Conservation (phyloP, 352 stramenopile genomes). For the Globisporangium perplexum region DNA sequence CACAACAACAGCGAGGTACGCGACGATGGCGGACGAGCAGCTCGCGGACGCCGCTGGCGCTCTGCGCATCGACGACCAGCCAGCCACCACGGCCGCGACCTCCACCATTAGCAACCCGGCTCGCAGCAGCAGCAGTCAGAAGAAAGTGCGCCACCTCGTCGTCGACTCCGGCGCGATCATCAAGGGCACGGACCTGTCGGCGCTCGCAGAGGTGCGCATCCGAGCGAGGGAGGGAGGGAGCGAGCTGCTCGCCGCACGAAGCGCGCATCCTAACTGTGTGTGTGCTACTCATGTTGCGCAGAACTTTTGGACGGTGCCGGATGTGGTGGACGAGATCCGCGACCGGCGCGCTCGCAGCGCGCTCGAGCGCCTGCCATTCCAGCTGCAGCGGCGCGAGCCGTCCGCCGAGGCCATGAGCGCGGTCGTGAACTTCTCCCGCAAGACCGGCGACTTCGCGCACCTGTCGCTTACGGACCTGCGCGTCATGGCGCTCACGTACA, state of each 20-base stretch:
- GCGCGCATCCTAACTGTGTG: too few species aligned
- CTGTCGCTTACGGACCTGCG: conserved; percentile 83
- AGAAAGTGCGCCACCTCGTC: conserved; percentile 76
- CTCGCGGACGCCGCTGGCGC: conserved; percentile 8
- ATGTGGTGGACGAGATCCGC: conserved; percentile 82
- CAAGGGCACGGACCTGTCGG: conserved; percentile 73
- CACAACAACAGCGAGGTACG: neutral
- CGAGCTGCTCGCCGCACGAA: too few species aligned
- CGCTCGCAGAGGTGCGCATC: conserved; percentile 69
- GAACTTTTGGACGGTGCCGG: conserved; percentile 85
- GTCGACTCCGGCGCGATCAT: conserved; percentile 87
- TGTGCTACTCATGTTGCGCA: neutral
- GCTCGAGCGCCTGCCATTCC: conserved; percentile 71
- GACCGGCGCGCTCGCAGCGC: conserved; percentile 70
- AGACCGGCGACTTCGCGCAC: conserved; percentile 82
- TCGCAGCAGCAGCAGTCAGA: conserved; percentile 17
- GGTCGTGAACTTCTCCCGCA: conserved; percentile 77
- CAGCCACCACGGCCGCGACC: neutral
- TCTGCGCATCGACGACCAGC: neutral
- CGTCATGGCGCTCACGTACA: conserved; percentile 86
- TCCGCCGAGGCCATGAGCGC: conserved; percentile 74
- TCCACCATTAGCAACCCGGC: neutral
- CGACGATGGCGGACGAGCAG: conserved; percentile 7
- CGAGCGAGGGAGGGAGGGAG: too few species aligned
- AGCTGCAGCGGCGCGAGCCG: conserved; percentile 71